A percentile compares a stretch with the other conserved stretches of the same genome.
Evolutionary conservation across 306 rosid genomes (phyloP).

Genomic region (Adenanthera pavonina): DNA sequence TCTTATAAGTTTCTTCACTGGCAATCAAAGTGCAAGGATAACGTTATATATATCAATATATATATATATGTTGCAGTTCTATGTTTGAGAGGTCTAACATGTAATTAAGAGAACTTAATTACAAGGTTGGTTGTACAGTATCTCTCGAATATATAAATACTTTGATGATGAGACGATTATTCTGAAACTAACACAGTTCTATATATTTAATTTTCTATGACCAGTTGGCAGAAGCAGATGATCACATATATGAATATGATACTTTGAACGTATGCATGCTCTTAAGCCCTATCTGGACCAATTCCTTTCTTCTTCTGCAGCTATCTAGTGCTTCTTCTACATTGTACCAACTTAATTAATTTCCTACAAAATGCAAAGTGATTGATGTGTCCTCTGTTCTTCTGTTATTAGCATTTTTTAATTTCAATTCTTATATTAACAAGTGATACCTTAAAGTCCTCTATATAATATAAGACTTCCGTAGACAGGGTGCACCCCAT

Average conservation of each 20-base stretch:
- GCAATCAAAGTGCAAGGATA: too few species aligned
- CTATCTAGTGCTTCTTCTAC: background rate
- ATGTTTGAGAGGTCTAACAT: constrained; percentile 5
- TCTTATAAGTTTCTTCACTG: too few species aligned
- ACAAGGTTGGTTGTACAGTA: constrained; percentile 29
- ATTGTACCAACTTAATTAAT: too few species aligned
- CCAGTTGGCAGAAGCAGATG: constrained; percentile 17
- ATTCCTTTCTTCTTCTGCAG: background rate
- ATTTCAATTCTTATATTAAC: constrained; percentile 22
- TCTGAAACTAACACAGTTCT: constrained; percentile 11
- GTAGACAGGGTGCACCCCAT: background rate
- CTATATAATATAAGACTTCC: background rate
- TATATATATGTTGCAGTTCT: background rate
- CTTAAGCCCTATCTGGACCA: constrained; percentile 11
- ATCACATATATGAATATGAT: constrained; percentile 14
- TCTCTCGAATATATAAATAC: constrained; percentile 22
- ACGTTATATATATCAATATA: too few species aligned
- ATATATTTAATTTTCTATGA: constrained; percentile 19
- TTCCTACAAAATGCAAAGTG: too few species aligned
- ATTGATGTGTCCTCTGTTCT: constrained; percentile 33
- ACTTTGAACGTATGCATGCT: background rate
- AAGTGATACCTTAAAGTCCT: constrained; percentile 17
- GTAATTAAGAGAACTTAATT: constrained; percentile 25
- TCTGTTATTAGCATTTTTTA: background rate
- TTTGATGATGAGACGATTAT: constrained; percentile 34